These are phyloP conservation scores for Sporothrix luriei DNA, from an alignment of 2,329 filamentous ascomycete species.

Conservation along the genomic window DNA sequence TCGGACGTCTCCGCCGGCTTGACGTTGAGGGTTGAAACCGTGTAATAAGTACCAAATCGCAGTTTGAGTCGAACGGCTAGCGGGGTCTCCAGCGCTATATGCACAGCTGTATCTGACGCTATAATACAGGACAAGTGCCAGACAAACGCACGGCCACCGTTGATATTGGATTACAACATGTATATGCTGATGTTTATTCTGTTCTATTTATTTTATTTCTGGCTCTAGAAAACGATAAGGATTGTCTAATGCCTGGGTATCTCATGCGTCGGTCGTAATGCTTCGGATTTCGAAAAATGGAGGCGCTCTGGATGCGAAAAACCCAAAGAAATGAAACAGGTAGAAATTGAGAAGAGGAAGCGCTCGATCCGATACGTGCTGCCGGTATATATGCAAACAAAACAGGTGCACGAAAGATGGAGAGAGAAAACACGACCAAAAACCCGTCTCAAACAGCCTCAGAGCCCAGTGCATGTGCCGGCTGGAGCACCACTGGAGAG, in stretches of 20 bases:
- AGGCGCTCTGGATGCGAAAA: background rate
- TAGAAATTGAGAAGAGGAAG: background rate
- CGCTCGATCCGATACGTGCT: too few species aligned
- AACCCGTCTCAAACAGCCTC: background rate
- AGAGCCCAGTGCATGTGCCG: background rate
- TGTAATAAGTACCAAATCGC: constrained; percentile 6
- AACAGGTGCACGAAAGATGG: background rate
- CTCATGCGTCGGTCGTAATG: constrained; percentile 1
- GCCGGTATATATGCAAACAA: background rate
- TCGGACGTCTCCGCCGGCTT: background rate
- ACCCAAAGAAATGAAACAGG: background rate
- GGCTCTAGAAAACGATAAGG: background rate
- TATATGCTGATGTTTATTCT: background rate
- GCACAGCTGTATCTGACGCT: background rate
- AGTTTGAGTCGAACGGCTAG: background rate
- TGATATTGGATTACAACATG: background rate
- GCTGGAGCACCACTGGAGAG: too few species aligned
- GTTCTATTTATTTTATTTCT: background rate
- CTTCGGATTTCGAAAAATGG: background rate
- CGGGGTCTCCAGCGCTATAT: constrained; percentile 14
- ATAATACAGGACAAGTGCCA: background rate
- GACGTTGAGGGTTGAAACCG: background rate
- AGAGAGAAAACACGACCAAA: background rate
- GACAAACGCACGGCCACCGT: background rate
- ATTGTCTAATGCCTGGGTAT: background rate